Evolutionary conservation across 2,329 filamentous ascomycete species (phyloP).

Genomic region (Colletotrichum tabaci): DNA sequence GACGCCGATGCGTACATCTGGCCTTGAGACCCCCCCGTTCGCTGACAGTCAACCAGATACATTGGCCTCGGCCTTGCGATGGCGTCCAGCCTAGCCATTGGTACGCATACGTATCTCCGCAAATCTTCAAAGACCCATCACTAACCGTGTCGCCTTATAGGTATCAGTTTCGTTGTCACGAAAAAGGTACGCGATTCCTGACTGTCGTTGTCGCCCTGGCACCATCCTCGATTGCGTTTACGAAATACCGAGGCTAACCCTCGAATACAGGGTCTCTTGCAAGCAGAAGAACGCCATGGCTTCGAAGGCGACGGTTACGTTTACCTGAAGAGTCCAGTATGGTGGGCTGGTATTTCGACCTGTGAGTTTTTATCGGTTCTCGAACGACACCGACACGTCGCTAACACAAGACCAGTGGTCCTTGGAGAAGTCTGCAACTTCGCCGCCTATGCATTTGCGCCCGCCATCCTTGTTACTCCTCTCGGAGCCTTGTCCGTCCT

Average conservation of each 20-base stretch:
- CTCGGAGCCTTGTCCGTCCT: slow-evolving; percentile 94
- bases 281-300: slow-evolving; percentile 91
- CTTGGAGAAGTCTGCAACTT: slow-evolving; percentile 97
- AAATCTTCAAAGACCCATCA: slow-evolving; percentile 1
- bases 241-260: slow-evolving; percentile 43
- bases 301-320: slow-evolving; percentile 97
- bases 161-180: slow-evolving; percentile 98
- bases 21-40: slow-evolving; percentile 19
- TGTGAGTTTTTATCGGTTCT: slow-evolving; percentile 69
- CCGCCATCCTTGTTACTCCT: slow-evolving; percentile 97
- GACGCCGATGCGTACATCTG: slow-evolving; percentile 19
- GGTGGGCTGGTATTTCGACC: slow-evolving; percentile 96
- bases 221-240: slow-evolving; percentile 16
- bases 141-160: slow-evolving; percentile 60
- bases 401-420: slow-evolving; percentile 73
- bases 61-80: slow-evolving; percentile 84
- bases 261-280: slow-evolving; percentile 80
- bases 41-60: slow-evolving; percentile 70
- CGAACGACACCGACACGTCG: slow-evolving; percentile 1
- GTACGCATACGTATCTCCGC: slow-evolving; percentile 57
- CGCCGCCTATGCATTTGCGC: slow-evolving; percentile 97
- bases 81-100: slow-evolving; percentile 81
- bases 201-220: slow-evolving; percentile 13
- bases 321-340: slow-evolving; percentile 94
- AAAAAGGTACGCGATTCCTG: slow-evolving; percentile 81